phyloP scores from a whole-genome alignment of 768 basidiomycete species.

The Phaeolepiota aurea region DNA sequence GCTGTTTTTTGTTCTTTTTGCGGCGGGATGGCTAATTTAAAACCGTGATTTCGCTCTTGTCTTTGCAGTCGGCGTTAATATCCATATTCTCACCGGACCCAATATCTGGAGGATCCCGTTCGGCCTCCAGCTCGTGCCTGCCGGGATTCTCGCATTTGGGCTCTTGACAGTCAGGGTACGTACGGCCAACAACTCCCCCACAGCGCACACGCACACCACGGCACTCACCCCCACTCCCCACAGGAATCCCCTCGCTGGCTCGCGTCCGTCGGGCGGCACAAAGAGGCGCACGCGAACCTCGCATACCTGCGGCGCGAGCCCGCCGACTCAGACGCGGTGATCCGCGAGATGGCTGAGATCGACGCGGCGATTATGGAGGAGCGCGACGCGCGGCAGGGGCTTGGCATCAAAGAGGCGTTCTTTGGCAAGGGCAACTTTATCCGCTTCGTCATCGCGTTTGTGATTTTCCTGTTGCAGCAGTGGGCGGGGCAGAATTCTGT shows the following conservation, averaged over 20 bases:
- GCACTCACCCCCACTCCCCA: background rate
- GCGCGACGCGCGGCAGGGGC: constrained; percentile 49
- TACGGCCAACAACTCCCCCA: background rate
- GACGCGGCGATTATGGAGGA: constrained; percentile 75
- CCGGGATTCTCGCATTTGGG: constrained; percentile 61
- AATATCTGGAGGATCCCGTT: constrained; percentile 68
- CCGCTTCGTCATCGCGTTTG: constrained; percentile 79
- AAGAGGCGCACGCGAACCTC: constrained; percentile 50
- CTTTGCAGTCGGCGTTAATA: constrained; percentile 45
- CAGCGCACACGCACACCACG: background rate
- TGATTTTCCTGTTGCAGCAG: constrained; percentile 75
- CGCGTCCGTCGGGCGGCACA: constrained; percentile 48
- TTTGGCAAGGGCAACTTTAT: constrained; percentile 74
- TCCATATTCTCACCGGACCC: constrained; percentile 37
- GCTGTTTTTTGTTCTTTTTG: constrained; percentile 5
- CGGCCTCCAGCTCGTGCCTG: constrained; percentile 68
- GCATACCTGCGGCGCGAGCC: constrained; percentile 52
- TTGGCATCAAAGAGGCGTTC: constrained; percentile 66
- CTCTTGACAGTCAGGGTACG: constrained; percentile 55
- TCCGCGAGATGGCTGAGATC: constrained; percentile 70
- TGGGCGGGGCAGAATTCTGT: constrained; percentile 84
- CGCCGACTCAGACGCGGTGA: constrained; percentile 32
- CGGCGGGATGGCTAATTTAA: no score
- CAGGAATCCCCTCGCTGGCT: constrained; percentile 76
- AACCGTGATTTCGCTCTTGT: background rate